Evolutionary conservation across 2,329 filamentous ascomycete species (phyloP), one percentile per base, ranked within the genome.

Genomic region (Fusarium coicis): DNA sequence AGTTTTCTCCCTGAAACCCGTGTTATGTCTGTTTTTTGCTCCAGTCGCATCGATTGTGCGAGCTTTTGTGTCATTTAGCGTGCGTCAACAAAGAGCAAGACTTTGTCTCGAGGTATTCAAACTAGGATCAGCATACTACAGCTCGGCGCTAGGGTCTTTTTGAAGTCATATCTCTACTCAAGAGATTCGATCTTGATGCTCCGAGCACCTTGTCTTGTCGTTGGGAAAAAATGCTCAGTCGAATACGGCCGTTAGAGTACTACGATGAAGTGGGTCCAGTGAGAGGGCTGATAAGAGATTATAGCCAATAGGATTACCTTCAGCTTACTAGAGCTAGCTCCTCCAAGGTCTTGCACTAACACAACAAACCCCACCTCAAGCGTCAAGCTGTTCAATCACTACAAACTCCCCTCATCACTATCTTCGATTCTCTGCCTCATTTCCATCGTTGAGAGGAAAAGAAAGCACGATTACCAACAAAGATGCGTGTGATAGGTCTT

Each of bases 401-500:
- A 23, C 30, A 34, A 19, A 23, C 30, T 23, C n/a, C n/a, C 16
- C n/a, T 50, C n/a, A 50, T 50, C n/a, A 14, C n/a, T 14, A 32
- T 34, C 14, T 34, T 34, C 14, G 15, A 23, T 3, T 26, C 16
- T 34, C 14, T 49, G 11, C 8, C 30, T 15, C n/a, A 19, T 10
- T 10, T 4, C 8, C 3, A 10, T 10, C n/a, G 19, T 23, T 15
- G 4, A 19, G 21, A 15, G 16, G 7, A 23, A 34, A 23, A 6
- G 2, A 0, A 5, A 19, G 19, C 4, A 12, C 5, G 4, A 5
- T 18, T 10, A 0, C 2, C 2, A 23, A 3, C 3, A 2, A 66
- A 26, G 10, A 66, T 66, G 63, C 63, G 63, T 7, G 61, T 65
- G 0, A 11, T 66, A 5, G 63, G 63, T 11, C 50, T 66, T 11